phyloP scores from a whole-genome alignment of 1,284 basidiomycete genomes.

The Agaricales sp. region DNA sequence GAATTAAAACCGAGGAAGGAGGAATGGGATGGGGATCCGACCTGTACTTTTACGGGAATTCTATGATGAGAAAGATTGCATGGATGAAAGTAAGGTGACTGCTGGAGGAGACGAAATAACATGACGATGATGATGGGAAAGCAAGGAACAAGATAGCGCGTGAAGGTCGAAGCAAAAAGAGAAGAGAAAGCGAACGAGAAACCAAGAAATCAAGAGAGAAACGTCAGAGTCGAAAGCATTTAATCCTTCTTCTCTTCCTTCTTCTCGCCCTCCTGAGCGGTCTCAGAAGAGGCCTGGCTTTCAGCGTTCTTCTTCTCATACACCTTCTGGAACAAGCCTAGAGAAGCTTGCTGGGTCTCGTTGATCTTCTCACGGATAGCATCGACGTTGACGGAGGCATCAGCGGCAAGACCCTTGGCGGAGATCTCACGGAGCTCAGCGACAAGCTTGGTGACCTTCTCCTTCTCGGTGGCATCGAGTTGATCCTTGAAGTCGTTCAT shows the following conservation, averaged over 20 bases:
- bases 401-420: conserved; percentile 84
- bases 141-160: neutral
- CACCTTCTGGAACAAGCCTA: conserved; percentile 97
- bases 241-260: conserved; percentile 69
- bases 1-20: too few species aligned
- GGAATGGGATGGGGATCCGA: too few species aligned
- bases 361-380: conserved; percentile 88
- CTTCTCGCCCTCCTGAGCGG: conserved; percentile 32
- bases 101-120: conserved; percentile 1
- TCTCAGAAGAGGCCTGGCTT: conserved; percentile 38
- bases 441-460: conserved; percentile 85
- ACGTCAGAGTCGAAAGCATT: conserved; percentile 13
- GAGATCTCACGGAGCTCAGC: conserved; percentile 86
- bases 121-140: conserved; percentile 5
- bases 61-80: neutral
- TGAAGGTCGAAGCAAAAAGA: neutral
- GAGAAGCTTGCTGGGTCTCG: conserved; percentile 93
- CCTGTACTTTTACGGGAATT: neutral
- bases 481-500: conserved; percentile 98
- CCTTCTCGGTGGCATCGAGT: conserved; percentile 85
- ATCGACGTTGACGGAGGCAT: conserved; percentile 75
- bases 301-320: conserved; percentile 88
- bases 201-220: conserved; percentile 4
- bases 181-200: neutral
- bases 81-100: conserved; percentile 2